A percentile compares a stretch with the other conserved stretches of the same genome.
Conservation (phyloP, 768 basidiomycete species). For the Podaxis pistillaris region DNA sequence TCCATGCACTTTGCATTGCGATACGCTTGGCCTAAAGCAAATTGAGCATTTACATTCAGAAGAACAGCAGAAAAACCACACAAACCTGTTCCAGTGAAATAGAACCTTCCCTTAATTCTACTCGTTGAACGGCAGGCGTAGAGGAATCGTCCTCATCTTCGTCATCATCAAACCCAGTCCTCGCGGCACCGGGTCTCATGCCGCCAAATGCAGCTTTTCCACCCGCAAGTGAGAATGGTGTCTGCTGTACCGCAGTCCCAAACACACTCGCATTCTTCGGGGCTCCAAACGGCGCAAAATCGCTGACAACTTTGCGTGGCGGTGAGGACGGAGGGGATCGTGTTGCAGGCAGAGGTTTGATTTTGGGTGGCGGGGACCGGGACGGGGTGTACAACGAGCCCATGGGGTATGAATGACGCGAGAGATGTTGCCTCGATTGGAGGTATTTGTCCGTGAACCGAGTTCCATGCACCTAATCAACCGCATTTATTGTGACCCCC, state of each 20-base stretch:
- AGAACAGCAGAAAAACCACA: slow-evolving; percentile 8
- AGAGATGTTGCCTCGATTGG: slow-evolving; percentile 60
- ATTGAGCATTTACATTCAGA: slow-evolving; percentile 5
- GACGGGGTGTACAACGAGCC: slow-evolving; percentile 48
- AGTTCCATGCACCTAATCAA: slow-evolving; percentile 79
- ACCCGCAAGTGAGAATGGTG: slow-evolving; percentile 76
- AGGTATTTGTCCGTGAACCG: slow-evolving; percentile 98
- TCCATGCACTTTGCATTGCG: slow-evolving; percentile 89
- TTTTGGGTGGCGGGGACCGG: slow-evolving; percentile 38
- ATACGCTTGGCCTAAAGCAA: slow-evolving; percentile 69
- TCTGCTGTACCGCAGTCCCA: slow-evolving; percentile 77
- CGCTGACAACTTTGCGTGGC: slow-evolving; percentile 82
- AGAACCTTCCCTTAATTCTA: slow-evolving; percentile 77
- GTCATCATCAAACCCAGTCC: slow-evolving; percentile 44
- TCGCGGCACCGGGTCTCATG: slow-evolving; percentile 47
- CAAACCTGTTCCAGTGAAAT: slow-evolving; percentile 92
- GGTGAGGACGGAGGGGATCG: slow-evolving; percentile 52
- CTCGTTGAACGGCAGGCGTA: slow-evolving; percentile 52
- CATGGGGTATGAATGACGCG: slow-evolving; percentile 46
- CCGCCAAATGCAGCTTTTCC: slow-evolving; percentile 85
- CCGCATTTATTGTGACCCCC: slow-evolving; percentile 9
- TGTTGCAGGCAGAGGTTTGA: slow-evolving; percentile 30
- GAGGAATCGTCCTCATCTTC: slow-evolving; percentile 76
- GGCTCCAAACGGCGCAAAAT: slow-evolving; percentile 85
- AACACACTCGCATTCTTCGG: slow-evolving; percentile 76